Base-by-base conservation (phyloP, 768 basidiomycete genomes). In the Phanerochaete carnosa region DNA sequence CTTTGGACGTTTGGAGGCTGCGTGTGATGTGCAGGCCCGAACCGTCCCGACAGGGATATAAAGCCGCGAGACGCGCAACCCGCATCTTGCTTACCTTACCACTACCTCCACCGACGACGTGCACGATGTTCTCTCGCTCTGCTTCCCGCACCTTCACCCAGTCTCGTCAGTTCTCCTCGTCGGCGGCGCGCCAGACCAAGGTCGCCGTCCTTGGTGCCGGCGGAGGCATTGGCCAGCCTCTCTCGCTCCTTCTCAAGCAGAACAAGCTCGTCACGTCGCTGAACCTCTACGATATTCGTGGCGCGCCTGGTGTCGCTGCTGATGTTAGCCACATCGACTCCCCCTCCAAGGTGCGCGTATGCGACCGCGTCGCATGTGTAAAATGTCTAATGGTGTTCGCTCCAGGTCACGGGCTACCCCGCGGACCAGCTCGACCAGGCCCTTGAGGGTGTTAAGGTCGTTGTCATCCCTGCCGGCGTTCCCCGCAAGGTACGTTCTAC, bases 391-490 rank as follows among this genome's bases (percentile, higher is more conserved):
- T 45, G 55, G 49, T 23, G 57, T 43, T 8, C 29, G 47, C 51
- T 35, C 30, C 26, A 92, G 90, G 92, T 94, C 57, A 78, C 75
- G 19, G 92, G 92, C 55, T 94, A 86, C 68, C 80, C 90, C 65
- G 88, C 91, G 52, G 91, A 94, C 77, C 85, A 94, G 73, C 84
- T 98, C 68, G 92, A 94, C 74, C 82, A 86, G 68, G 95, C 97
- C 22, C 85, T 99, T 62, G 87, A 92, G 62, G 95, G 89, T 64
- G 90, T 85, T 61, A 82, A 98, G 76, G 91, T 98, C 64, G 88
- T 98, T 66, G 91, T 98, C 64, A 97, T 98, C 73, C 97, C 97
- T 61, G 97, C 97, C 77, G 97, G 97, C 85, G 96, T 99, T 63
- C 97, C 97, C 65, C 84, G 97, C 74, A 99, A 99, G 87, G 94